Base-by-base conservation (phyloP, 2,329 filamentous ascomycete genomes). In the Curvularia eragrostidis region DNA sequence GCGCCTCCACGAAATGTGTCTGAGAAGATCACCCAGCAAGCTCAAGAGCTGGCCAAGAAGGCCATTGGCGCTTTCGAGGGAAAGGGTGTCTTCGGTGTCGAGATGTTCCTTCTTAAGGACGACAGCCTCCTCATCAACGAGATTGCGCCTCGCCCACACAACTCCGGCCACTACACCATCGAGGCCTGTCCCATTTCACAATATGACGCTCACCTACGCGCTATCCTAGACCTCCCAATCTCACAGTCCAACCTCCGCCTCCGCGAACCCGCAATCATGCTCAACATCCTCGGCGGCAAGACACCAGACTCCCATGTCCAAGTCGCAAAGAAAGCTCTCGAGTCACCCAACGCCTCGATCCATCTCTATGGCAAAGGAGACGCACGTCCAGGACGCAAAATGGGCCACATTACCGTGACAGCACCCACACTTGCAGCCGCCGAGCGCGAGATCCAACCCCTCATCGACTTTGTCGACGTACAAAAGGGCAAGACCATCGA, bases 101-200 rank as follows among this genome's bases (percentile, higher is more conserved):
- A 99, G 79, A 91, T 98, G 87, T 99, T 99, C 78, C 79, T 98
- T 3, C 84, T 93, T 10, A 80, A 87, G 48, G 87, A 95, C 68
- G 87, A 83, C 57, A 81, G 81, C 1, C 83, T 97, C 1, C 79
- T 96, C 56, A 84, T 97, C 67, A 97, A 96, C 76, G 93, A 97
- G 78, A 89, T 96, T 62, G 91, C 91, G 0, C 91, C 91, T 12
- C 84, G 91, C 38, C 85, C 87, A 49, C 93, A 97, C 79, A 97
- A 97, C 80, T 96, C 91, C 0, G 95, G 95, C 0, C 95, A 98
- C 78, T 94, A 93, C 78, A 96, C 91, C 2, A 98, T 98, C 64
- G 94, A 99, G 80, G 91, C 91, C 3, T 91, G 95, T 48, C 88
- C 89, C 0, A 86, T 94, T 59, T 97, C 93, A 0, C 95, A 99